These are phyloP conservation scores for Rhodosporidiobolus odoratus DNA, from an alignment of 768 basidiomycete species.

Conservation along the genomic window DNA sequence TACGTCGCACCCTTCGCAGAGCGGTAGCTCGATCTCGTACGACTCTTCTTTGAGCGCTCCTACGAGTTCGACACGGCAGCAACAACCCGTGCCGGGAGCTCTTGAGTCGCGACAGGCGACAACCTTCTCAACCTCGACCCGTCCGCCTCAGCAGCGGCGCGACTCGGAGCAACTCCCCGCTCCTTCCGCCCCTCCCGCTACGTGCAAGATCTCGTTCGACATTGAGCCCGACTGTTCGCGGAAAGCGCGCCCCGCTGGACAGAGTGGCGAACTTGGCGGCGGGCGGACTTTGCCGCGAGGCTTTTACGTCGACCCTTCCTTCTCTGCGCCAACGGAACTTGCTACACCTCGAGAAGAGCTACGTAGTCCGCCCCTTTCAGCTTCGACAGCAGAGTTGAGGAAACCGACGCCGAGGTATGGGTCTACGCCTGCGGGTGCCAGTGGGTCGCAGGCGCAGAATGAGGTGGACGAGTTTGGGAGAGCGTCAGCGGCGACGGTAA, in stretches of 20 bases:
- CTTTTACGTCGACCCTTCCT: neutral
- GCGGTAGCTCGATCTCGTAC: neutral
- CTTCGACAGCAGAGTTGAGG: neutral
- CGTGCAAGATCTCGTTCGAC: neutral
- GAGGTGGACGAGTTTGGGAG: neutral
- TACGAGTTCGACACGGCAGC: neutral
- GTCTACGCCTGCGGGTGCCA: neutral
- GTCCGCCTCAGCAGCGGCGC: neutral
- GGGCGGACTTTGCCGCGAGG: slow-evolving; percentile 1
- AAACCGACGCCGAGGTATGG: neutral
- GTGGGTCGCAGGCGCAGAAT: neutral
- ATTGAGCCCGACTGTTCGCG: neutral
- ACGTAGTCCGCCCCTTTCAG: neutral
- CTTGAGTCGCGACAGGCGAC: too few species aligned
- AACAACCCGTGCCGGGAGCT: neutral
- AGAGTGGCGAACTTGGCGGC: neutral
- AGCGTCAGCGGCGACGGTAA: neutral
- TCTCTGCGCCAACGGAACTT: neutral
- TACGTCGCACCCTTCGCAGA: neutral
- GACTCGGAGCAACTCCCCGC: neutral
- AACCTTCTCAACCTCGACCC: neutral
- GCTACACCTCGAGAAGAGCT: neutral
- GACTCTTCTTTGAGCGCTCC: neutral
- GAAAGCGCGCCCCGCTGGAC: too few species aligned
- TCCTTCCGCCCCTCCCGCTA: neutral